These are phyloP conservation scores for Cichorium intybus DNA, from an alignment of 140 eudicot species.

Conservation along the genomic window DNA sequence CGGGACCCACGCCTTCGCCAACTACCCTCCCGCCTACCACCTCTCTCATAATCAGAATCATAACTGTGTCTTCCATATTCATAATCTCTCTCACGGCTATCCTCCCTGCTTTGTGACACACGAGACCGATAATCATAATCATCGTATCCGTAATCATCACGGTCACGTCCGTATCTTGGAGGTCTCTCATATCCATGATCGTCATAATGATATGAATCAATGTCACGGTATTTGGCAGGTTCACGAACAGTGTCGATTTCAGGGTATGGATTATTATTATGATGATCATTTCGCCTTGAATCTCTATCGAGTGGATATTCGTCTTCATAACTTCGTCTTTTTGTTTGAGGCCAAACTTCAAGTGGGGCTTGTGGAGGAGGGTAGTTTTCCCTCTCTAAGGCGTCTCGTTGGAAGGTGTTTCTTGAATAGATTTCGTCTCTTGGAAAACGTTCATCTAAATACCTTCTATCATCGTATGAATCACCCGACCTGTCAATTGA, in stretches of 20 bases:
- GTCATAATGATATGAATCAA: constrained; percentile 40
- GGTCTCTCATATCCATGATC: constrained; percentile 58
- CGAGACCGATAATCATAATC: constrained; percentile 81
- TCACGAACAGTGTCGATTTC: constrained; percentile 45
- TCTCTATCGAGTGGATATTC: constrained; percentile 70
- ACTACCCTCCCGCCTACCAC: constrained; percentile 75
- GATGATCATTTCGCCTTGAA: constrained; percentile 56
- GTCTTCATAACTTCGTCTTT: constrained; percentile 79
- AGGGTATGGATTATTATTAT: constrained; percentile 49
- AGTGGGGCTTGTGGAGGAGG: constrained; percentile 61
- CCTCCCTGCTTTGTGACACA: constrained; percentile 55
- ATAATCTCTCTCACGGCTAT: constrained; percentile 87
- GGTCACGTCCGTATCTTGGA: constrained; percentile 73
- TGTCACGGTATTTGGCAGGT: constrained; percentile 38
- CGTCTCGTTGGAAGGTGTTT: constrained; percentile 55
- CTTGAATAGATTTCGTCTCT: constrained; percentile 69
- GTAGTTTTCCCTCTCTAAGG: constrained; percentile 59
- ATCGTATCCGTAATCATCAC: constrained; percentile 70
- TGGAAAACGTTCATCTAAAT: constrained; percentile 70
- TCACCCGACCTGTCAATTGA: constrained; percentile 67
- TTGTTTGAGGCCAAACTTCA: constrained; percentile 74
- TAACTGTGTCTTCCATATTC: constrained; percentile 70
- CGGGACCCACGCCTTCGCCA: constrained; percentile 84
- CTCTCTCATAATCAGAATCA: constrained; percentile 91
- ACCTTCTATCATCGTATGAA: constrained; percentile 88